Conservation (phyloP, 2,329 filamentous ascomycete species). For the Talaromyces sp. region DNA sequence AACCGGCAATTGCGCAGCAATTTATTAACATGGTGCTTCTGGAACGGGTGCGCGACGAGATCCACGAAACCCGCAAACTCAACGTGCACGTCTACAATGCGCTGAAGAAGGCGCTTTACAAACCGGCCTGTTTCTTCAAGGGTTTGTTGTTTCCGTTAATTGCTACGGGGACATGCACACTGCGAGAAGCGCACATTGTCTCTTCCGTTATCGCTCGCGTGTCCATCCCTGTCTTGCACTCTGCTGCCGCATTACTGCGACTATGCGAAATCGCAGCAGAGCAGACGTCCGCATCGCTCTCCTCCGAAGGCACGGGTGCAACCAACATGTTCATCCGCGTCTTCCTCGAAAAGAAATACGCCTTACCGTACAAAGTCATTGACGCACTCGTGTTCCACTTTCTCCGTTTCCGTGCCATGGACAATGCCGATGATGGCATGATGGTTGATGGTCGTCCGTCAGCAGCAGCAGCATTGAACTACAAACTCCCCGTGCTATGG, state of each 20-base stretch:
- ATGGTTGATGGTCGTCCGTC: slow-evolving; percentile 36
- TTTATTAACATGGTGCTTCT: slow-evolving; percentile 86
- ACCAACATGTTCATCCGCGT: slow-evolving; percentile 95
- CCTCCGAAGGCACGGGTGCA: slow-evolving; percentile 78
- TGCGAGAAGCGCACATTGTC: slow-evolving; percentile 89
- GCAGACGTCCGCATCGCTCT: slow-evolving; percentile 68
- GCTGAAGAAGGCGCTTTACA: slow-evolving; percentile 88
- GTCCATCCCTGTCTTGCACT: slow-evolving; percentile 86
- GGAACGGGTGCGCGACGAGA: slow-evolving; percentile 88
- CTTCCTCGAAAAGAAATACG: slow-evolving; percentile 94
- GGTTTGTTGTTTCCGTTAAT: slow-evolving; percentile 90
- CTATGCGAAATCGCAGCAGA: slow-evolving; percentile 93
- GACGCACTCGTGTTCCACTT: slow-evolving; percentile 97
- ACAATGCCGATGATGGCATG: slow-evolving; percentile 53
- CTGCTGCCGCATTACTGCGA: slow-evolving; percentile 83
- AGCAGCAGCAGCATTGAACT: slow-evolving; percentile 50
- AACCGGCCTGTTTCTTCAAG: slow-evolving; percentile 95
- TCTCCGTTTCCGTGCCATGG: slow-evolving; percentile 74
- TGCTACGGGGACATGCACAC: slow-evolving; percentile 77
- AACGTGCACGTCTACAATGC: slow-evolving; percentile 95
- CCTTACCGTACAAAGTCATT: slow-evolving; percentile 88
- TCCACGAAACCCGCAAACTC: slow-evolving; percentile 88
- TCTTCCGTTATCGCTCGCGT: slow-evolving; percentile 80
- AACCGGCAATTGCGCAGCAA: slow-evolving; percentile 72
- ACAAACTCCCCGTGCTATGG: slow-evolving; percentile 86